Base-by-base conservation (phyloP, 2,329 filamentous ascomycete species). In the Aspergillus eucalypticola region DNA sequence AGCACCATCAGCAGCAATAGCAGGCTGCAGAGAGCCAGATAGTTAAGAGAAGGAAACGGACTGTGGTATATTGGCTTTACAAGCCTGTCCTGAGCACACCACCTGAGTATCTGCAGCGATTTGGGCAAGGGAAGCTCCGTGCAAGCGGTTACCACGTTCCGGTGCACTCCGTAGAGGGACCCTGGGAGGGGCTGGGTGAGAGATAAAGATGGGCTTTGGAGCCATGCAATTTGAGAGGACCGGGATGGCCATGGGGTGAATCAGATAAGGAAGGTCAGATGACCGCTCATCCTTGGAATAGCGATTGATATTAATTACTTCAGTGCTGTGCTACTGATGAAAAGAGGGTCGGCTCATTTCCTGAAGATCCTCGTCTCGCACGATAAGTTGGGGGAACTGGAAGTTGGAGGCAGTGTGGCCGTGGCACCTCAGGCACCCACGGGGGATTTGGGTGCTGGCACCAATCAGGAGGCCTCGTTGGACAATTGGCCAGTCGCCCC, bases 401-500 rank as follows among this genome's bases (percentile, higher is more conserved):
- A 2, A 35, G 29, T 35, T 35, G 11, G 29, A 11, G 25, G 29
- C 10, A 35, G 32, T 35, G 1, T 13, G 32, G 32, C 32, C 32
- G 10, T 35, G 32, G 32, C 32, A 46, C 53, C 39, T 54, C 38
- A 44, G 52, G 21, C 38, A 44, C 39, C 39, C 17, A 19, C 23
- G 41, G 41, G 52, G 25, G 38, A 10, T 21, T 21, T 53, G 38
- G 23, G 15, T 55, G 53, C 13, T 55, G 53, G 53, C 53, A 27
- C 53, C 53, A 55, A 55, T 55, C 53, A 55, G 53, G 17, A 32
- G 6, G 17, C n/a, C 53, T 21, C 13, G 39, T 25, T 23, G 39
- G n/a, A 27, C 57, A 56, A 53, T 27, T 54, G 54, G n/a, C 53
- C 53, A 55, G 17, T 29, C 53, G 42, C 27, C 25, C 32, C n/a